Percentiles rank a stretch among this genome's conserved stretches.
These are phyloP conservation scores for Pseudonitzschia multistriata DNA, from an alignment of 108 stramenopile genomes.

Conservation along the genomic window DNA sequence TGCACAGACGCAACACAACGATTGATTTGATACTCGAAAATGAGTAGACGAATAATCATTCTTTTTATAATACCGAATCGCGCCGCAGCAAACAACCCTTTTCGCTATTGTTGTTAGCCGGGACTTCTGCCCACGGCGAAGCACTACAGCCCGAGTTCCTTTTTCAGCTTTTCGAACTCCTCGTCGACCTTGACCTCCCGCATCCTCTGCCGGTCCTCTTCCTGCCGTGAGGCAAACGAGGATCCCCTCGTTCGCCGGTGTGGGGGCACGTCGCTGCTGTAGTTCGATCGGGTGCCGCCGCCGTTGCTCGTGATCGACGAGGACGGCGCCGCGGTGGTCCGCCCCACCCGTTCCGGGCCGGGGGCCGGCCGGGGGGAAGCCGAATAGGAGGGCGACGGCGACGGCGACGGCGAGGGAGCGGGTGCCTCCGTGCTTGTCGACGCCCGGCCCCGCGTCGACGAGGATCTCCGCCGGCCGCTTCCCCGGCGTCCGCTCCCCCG, in stretches of 20 bases:
- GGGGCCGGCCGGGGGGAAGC: background rate
- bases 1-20: too few species aligned
- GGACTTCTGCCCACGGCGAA: background rate
- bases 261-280: conserved; percentile 52
- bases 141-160: conserved; percentile 67
- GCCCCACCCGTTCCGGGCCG: background rate
- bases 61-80: too few species aligned
- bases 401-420: background rate
- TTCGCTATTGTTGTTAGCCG: too few species aligned
- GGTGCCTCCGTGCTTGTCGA: background rate
- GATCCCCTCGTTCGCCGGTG: conserved; percentile 66
- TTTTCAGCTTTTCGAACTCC: conserved; percentile 84
- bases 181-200: conserved; percentile 84
- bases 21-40: too few species aligned
- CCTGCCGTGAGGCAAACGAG: conserved; percentile 35
- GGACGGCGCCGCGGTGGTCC: background rate
- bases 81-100: too few species aligned
- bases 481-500: conserved; percentile 34
- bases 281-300: conserved; percentile 2
- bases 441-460: background rate
- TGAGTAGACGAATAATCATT: too few species aligned
- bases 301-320: conserved; percentile 9
- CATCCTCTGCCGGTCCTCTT: conserved; percentile 64
- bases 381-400: conserved; percentile 9
- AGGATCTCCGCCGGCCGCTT: conserved; percentile 2